These are phyloP conservation scores for Quaeritorhiza haematococci DNA, from an alignment of 371 early-diverging fungal genomes.

Conservation along the genomic window DNA sequence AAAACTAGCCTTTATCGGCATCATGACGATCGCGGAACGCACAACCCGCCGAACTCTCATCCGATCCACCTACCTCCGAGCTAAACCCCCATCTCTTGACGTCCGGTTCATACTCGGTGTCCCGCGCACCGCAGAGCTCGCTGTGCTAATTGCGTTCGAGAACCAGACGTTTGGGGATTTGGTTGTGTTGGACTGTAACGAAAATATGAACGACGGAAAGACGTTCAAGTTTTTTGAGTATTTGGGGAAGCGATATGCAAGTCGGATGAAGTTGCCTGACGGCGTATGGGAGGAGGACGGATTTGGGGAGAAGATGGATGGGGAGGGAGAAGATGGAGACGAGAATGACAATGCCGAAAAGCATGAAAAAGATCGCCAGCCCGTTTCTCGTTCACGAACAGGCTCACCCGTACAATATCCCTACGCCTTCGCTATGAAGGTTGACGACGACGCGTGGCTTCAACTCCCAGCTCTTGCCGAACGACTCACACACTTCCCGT, in stretches of 20 bases:
- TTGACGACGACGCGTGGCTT: conserved; percentile 22
- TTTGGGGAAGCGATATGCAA: conserved; percentile 11
- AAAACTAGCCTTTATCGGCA: conserved; percentile 24
- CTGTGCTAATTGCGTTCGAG: conserved; percentile 26
- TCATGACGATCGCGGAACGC: conserved; percentile 19
- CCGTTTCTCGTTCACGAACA: too few relatives aligned
- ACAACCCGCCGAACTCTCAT: conserved; percentile 29
- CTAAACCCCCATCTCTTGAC: too few relatives aligned
- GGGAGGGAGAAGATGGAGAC: too few relatives aligned
- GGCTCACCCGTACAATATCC: too few relatives aligned
- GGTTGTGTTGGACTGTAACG: conserved; percentile 23
- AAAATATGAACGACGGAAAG: conserved; percentile 43
- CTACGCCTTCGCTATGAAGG: conserved; percentile 22
- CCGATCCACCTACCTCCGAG: conserved; percentile 27
- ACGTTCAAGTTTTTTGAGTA: conserved; percentile 26
- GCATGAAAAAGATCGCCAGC: too few relatives aligned
- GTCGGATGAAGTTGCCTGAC: too few relatives aligned
- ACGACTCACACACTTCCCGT: too few relatives aligned
- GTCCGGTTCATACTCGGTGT: too few relatives aligned
- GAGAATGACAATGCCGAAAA: too few relatives aligned
- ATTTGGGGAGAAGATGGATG: too few relatives aligned
- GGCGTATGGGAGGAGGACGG: too few relatives aligned
- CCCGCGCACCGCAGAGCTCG: too few relatives aligned
- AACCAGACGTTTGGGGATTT: conserved; percentile 21
- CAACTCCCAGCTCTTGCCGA: conserved; percentile 15